Base-by-base conservation (phyloP, 2,329 filamentous ascomycete species). In the Stachybotrys chlorohalonatus region DNA sequence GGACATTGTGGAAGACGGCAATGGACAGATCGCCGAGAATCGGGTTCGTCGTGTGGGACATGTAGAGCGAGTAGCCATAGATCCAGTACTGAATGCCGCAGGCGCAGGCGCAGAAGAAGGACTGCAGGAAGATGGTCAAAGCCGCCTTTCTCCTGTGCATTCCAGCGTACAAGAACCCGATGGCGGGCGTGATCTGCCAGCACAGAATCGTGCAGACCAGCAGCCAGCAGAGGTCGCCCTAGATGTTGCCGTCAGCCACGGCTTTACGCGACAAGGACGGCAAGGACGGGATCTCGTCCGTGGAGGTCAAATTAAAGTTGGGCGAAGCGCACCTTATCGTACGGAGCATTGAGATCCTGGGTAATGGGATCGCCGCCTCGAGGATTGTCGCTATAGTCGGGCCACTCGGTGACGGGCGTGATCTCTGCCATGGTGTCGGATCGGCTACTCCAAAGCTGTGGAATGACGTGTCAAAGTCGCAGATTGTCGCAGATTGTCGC, bases 61-160 rank as follows among this genome's bases (percentile, higher is more conserved):
- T 62, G 51, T 76, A 75, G 1, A 77, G 63, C 0, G 72, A 75
- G 51, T 75, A 73, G 6, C 74, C 75, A 55, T 75, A 77, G 2
- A 76, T 65, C 74, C 74, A 76, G 60, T 72, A 77, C 52, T 77
- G 75, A 8, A 76, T 73, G 1, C 73, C 74, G 51, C 68, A 70
- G 1, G 72, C 73, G 50, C 67, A 74, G 1, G 73, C 70, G 36
- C 74, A 76, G 61, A 76, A 76, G 1, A 77, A 68, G 0, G 73
- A 76, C 58, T 77, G 74, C 31, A 77, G 67, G 8, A 77, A 66
- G 70, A 77, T 76, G 0, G 75, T 76, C 56, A 77, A 47, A 8
- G 70, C 67, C 0, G 70, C 62, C 55, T 70, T 72, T 31, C 68
- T 61, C 3, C 70, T 66, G 32, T 70, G 68, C 65, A 73, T 69